A percentile compares a stretch with the other conserved stretches of the same genome.
Conservation (phyloP, 1,284 basidiomycete genomes). For the Pseudozyma flocculosa region DNA sequence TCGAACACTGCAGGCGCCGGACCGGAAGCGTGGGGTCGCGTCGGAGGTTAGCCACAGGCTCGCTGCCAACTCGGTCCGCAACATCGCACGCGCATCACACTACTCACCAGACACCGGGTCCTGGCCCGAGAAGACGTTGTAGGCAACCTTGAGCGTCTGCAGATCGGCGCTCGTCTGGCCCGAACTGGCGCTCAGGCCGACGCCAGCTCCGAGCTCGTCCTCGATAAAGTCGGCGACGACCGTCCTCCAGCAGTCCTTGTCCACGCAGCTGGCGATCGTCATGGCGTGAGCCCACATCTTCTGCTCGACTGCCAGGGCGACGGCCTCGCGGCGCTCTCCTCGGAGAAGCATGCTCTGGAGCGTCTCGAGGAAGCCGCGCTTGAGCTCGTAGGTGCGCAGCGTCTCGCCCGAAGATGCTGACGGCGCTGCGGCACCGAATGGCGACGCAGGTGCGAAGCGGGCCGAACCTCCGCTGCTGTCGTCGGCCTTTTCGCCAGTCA, state of each 20-base stretch:
- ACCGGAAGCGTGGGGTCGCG: no score
- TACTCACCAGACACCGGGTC: constrained; percentile 23
- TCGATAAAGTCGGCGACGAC: constrained; percentile 82
- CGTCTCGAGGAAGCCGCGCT: constrained; percentile 40
- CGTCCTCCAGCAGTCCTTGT: constrained; percentile 89
- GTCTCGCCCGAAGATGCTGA: no score
- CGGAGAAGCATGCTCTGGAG: constrained; percentile 56
- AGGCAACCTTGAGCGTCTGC: constrained; percentile 52
- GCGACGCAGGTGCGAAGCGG: no score
- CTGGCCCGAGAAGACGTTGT: constrained; percentile 52
- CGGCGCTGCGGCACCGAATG: no score
- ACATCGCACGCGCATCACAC: constrained; percentile 1
- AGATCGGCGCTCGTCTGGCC: constrained; percentile 19
- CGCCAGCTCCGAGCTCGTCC: constrained; percentile 68
- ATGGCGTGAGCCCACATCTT: constrained; percentile 94
- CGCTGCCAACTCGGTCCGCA: no score
- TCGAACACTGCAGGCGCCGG: constrained; percentile 26
- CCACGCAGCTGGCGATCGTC: constrained; percentile 88
- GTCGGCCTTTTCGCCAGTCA: not conserved
- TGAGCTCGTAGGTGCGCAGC: constrained; percentile 31
- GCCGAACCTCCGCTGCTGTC: not conserved
- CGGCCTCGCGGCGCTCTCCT: constrained; percentile 83
- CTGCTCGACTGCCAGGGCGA: constrained; percentile 81
- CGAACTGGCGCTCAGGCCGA: constrained; percentile 16
- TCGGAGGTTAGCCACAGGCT: no score